Evolutionary conservation across 345 rosid genomes (phyloP).

Genomic region (Salix brachista): DNA sequence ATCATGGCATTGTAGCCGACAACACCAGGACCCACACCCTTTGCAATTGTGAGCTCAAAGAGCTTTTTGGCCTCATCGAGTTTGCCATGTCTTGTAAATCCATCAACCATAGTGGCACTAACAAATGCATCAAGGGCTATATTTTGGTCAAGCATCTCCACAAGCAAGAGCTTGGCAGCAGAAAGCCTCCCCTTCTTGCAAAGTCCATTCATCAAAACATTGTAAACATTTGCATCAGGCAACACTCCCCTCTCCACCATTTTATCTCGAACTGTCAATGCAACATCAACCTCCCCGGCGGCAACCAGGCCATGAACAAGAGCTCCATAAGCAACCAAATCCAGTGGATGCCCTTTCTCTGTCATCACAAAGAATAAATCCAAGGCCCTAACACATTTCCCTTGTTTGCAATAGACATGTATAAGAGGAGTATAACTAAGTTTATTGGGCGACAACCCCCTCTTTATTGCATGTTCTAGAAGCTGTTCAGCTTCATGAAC

Average conservation of each 20-base stretch:
- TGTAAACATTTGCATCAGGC: conserved; percentile 78
- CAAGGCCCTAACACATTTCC: conserved; percentile 45
- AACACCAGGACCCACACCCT: conserved; percentile 55
- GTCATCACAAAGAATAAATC: conserved; percentile 65
- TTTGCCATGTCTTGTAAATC: conserved; percentile 55
- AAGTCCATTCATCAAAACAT: conserved; percentile 77
- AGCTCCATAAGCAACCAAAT: conserved; percentile 68
- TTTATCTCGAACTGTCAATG: conserved; percentile 45
- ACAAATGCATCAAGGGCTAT: conserved; percentile 60
- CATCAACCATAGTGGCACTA: conserved; percentile 73
- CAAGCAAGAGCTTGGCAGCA: conserved; percentile 57
- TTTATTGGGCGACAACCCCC: conserved; percentile 46
- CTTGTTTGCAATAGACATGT: conserved; percentile 46
- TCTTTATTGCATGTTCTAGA: conserved; percentile 52
- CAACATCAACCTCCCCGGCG: conserved; percentile 61
- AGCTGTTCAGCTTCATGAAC: conserved; percentile 50
- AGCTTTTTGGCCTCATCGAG: conserved; percentile 58
- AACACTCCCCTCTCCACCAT: conserved; percentile 60
- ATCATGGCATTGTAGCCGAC: conserved; percentile 81
- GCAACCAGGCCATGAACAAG: conserved; percentile 69
- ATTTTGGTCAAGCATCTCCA: conserved; percentile 71
- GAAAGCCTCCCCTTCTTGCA: conserved; percentile 66
- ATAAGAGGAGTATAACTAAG: conserved; percentile 59
- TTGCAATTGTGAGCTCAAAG: conserved; percentile 44
- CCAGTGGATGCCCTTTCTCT: conserved; percentile 65